Conservation (phyloP, 805 yeast species). For the Grigorovia yakushimaensis region DNA sequence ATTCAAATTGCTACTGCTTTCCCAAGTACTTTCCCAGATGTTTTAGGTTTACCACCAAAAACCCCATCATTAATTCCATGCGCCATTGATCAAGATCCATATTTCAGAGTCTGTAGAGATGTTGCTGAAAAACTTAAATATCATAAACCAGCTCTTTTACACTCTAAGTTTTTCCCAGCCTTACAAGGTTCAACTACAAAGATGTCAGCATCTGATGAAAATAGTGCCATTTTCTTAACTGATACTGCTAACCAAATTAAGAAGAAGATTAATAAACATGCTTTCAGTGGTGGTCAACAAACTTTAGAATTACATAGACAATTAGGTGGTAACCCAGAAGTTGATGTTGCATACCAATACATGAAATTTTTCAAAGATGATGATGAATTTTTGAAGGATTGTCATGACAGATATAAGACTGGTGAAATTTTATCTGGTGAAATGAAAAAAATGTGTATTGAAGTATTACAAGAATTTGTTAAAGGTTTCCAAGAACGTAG, state of each 20-base stretch:
- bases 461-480: slow-evolving; percentile 69
- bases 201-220: slow-evolving; percentile 92
- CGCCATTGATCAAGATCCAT: slow-evolving; percentile 98
- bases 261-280: slow-evolving; percentile 92
- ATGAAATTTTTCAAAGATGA: slow-evolving; percentile 83
- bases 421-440: slow-evolving; percentile 91
- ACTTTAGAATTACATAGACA: slow-evolving; percentile 84
- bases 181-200: slow-evolving; percentile 92
- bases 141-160: slow-evolving; percentile 84
- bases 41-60: slow-evolving; percentile 74
- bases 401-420: slow-evolving; percentile 54
- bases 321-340: slow-evolving; percentile 88
- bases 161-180: slow-evolving; percentile 96
- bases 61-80: slow-evolving; percentile 97
- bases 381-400: slow-evolving; percentile 60
- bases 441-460: slow-evolving; percentile 80
- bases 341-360: slow-evolving; percentile 92
- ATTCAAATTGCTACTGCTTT: slow-evolving; percentile 94
- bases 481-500: slow-evolving; percentile 75
- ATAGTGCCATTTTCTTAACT: slow-evolving; percentile 88
- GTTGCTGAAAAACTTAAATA: slow-evolving; percentile 90
- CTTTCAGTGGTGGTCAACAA: slow-evolving; percentile 89
- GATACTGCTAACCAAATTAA: slow-evolving; percentile 88
- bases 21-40: slow-evolving; percentile 92
- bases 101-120: slow-evolving; percentile 93